Evolutionary conservation across 495 filamentous ascomycete species (phyloP).

Genomic region (Clohesyomyces aquaticus): DNA sequence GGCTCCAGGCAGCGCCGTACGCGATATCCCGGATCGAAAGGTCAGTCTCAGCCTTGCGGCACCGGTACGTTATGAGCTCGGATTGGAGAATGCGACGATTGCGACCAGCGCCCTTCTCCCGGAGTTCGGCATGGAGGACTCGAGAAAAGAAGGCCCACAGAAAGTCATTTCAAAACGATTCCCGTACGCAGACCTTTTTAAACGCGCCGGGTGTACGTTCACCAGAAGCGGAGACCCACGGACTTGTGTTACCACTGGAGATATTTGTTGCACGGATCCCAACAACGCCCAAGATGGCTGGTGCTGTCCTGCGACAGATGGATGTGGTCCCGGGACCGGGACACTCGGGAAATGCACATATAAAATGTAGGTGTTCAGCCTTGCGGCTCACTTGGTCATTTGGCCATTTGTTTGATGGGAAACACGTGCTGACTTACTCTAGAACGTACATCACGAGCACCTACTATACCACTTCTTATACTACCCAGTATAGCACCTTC

Average conservation of each 20-base stretch:
- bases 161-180: not conserved
- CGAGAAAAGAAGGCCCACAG: not conserved
- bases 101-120: not conserved
- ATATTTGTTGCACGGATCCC: not conserved
- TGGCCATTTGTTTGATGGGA: too few species aligned
- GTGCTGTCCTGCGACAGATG: not conserved
- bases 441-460: constrained; percentile 1
- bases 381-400: too few species aligned
- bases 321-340: not conserved
- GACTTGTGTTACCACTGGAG: not conserved
- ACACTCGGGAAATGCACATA: constrained; percentile 1
- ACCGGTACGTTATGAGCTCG: not conserved
- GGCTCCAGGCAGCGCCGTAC: not conserved
- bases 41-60: not conserved
- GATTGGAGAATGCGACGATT: not conserved
- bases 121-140: not conserved
- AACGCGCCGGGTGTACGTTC: not conserved
- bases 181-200: not conserved
- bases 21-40: not conserved
- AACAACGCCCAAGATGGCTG: not conserved
- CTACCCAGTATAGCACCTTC: not conserved
- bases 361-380: not conserved
- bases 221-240: not conserved
- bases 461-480: constrained; percentile 1
- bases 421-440: not conserved